Conservation (phyloP, 257 asterid genomes). For the Datura wrightii region DNA sequence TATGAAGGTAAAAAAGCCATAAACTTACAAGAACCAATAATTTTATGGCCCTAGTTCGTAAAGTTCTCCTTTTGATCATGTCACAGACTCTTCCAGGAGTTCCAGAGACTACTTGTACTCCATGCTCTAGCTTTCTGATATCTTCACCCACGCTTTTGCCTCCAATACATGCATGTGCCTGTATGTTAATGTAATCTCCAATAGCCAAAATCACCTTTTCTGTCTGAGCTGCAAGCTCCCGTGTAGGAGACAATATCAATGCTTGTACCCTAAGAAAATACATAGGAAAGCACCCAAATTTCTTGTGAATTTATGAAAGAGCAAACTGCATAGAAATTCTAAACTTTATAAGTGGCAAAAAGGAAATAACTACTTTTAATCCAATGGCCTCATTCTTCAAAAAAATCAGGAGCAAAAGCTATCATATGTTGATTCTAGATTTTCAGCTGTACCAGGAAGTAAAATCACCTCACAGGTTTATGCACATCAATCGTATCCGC, state of each 20-base stretch:
- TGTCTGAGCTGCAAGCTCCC: slow-evolving; percentile 97
- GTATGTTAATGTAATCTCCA: slow-evolving; percentile 82
- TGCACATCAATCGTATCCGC: background rate
- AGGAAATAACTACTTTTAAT: slow-evolving; percentile 4
- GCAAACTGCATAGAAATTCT: background rate
- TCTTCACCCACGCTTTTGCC: slow-evolving; percentile 98
- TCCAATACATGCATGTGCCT: slow-evolving; percentile 96
- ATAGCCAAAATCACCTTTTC: slow-evolving; percentile 89
- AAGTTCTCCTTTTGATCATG: slow-evolving; percentile 96
- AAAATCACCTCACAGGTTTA: background rate
- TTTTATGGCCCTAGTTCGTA: slow-evolving; percentile 85
- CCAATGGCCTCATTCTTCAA: background rate
- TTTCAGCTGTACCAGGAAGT: background rate
- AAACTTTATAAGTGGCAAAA: background rate
- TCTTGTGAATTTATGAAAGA: background rate
- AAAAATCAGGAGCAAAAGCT: background rate
- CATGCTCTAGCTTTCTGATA: slow-evolving; percentile 90
- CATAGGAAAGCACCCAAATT: background rate
- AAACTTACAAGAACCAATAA: slow-evolving; percentile 73
- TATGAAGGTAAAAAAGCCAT: slow-evolving; percentile 1
- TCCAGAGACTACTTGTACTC: slow-evolving; percentile 97
- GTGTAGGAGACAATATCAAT: slow-evolving; percentile 90
- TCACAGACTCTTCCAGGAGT: slow-evolving; percentile 99
- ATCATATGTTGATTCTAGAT: background rate
- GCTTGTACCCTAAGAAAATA: slow-evolving; percentile 80